These are phyloP conservation scores for Athelia sp. DNA, from an alignment of 1,284 basidiomycete genomes.

Conservation along the genomic window DNA sequence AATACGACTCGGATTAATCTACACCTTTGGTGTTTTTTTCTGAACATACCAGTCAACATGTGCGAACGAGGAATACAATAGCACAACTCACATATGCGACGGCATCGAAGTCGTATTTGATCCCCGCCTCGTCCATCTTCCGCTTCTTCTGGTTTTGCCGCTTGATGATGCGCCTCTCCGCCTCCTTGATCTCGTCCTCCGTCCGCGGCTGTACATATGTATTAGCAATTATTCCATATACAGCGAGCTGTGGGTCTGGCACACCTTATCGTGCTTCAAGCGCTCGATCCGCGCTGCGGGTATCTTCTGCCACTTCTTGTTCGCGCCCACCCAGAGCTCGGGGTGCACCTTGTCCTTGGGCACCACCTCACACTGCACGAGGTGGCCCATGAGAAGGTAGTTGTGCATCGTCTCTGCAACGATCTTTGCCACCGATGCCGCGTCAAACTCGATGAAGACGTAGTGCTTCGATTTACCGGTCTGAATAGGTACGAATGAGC, in stretches of 20 bases:
- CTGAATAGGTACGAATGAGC: slow-evolving; percentile 32
- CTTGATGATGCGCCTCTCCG: slow-evolving; percentile 68
- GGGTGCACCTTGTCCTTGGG: slow-evolving; percentile 89
- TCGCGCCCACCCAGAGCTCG: slow-evolving; percentile 95
- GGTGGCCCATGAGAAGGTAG: slow-evolving; percentile 92
- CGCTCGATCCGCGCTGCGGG: slow-evolving; percentile 73
- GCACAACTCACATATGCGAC: slow-evolving; percentile 58
- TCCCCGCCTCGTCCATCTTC: slow-evolving; percentile 79
- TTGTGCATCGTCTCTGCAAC: slow-evolving; percentile 99
- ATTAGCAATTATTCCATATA: slow-evolving; percentile 3
- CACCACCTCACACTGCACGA: slow-evolving; percentile 85
- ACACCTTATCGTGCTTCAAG: slow-evolving; percentile 77
- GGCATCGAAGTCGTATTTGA: slow-evolving; percentile 83
- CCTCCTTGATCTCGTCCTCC: slow-evolving; percentile 62
- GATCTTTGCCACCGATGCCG: slow-evolving; percentile 86
- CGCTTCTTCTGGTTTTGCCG: slow-evolving; percentile 77
- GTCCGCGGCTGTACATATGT: slow-evolving; percentile 61
- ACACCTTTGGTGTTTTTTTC: background rate
- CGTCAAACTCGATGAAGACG: slow-evolving; percentile 94
- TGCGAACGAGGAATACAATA: slow-evolving; percentile 4
- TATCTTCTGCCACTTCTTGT: slow-evolving; percentile 82
- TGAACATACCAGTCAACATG: background rate
- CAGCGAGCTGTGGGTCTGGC: slow-evolving; percentile 8
- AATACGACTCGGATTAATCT: no score
- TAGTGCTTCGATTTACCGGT: slow-evolving; percentile 97